Conservation (phyloP, 1,284 basidiomycete genomes). For the Singerocomus rubriflavus region DNA sequence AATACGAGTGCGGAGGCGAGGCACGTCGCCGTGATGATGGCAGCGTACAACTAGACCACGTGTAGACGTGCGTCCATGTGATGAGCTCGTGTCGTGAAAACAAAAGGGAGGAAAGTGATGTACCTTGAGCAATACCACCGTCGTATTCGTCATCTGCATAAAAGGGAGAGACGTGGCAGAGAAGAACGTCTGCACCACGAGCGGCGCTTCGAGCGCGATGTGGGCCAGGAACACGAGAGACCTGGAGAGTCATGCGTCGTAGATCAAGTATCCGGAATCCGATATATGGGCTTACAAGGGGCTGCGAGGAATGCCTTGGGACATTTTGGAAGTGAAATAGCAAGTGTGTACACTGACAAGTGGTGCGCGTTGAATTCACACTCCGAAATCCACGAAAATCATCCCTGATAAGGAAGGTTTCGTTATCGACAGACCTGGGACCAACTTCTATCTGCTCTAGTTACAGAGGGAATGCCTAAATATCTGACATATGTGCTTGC, state of each 20-base stretch:
- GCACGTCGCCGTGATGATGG: slow-evolving; percentile 58
- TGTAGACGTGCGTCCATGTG: background rate
- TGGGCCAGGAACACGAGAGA: slow-evolving; percentile 73
- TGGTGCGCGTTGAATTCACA: slow-evolving; percentile 10
- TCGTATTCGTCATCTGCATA: slow-evolving; percentile 77
- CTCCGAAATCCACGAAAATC: slow-evolving; percentile 28
- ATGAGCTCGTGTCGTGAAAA: background rate
- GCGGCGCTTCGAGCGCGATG: slow-evolving; percentile 70
- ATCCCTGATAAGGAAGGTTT: slow-evolving; percentile 16
- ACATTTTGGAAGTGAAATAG: slow-evolving; percentile 15
- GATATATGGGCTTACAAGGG: slow-evolving; percentile 32
- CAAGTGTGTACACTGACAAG: background rate
- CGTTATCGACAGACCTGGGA: too few species aligned
- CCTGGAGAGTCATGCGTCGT: slow-evolving; percentile 23
- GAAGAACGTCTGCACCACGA: slow-evolving; percentile 72
- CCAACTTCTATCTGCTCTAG: too few species aligned
- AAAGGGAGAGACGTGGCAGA: slow-evolving; percentile 64
- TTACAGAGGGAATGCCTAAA: too few species aligned
- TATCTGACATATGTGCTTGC: too few species aligned
- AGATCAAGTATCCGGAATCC: background rate
- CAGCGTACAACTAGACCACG: slow-evolving; percentile 36
- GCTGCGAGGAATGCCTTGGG: slow-evolving; percentile 29
- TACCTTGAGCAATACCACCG: slow-evolving; percentile 72
- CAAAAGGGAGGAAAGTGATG: background rate
- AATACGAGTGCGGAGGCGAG: slow-evolving; percentile 58